phyloP scores from a whole-genome alignment of 2,329 filamentous ascomycete species.

The Cercospora sp. region DNA sequence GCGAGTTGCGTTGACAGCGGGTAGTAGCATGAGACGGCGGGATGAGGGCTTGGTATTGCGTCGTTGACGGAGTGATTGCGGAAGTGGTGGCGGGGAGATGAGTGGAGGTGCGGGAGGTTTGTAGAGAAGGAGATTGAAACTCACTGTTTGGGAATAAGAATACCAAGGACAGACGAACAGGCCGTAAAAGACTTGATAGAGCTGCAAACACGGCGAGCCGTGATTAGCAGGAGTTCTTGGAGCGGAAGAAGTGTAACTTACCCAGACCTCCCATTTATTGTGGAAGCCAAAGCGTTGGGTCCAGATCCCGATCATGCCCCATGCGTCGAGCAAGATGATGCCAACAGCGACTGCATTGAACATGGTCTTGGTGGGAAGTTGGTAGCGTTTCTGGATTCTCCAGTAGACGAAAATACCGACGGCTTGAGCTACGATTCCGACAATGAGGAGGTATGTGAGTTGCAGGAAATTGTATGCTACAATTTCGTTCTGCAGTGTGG shows the following conservation, averaged over 20 bases:
- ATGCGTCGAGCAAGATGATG: slow-evolving; percentile 61
- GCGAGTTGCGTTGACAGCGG: slow-evolving; percentile 14
- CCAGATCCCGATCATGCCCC: slow-evolving; percentile 62
- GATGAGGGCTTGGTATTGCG: too few species aligned
- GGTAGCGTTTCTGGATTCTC: slow-evolving; percentile 58
- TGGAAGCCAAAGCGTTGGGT: slow-evolving; percentile 47
- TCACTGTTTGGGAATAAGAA: slow-evolving; percentile 63
- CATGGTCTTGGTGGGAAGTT: slow-evolving; percentile 65
- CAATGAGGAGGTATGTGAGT: slow-evolving; percentile 65
- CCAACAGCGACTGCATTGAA: slow-evolving; percentile 63
- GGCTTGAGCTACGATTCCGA: slow-evolving; percentile 64
- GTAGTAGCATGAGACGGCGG: slow-evolving; percentile 7
- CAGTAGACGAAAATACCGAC: slow-evolving; percentile 63
- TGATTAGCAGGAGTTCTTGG: not conserved
- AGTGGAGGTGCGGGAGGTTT: not conserved
- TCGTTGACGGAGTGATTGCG: not conserved
- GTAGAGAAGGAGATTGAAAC: slow-evolving; percentile 4
- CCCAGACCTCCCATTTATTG: slow-evolving; percentile 28
- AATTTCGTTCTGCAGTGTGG: slow-evolving; percentile 64
- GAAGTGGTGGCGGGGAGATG: slow-evolving; percentile 7
- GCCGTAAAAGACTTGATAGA: slow-evolving; percentile 55
- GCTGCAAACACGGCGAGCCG: not conserved
- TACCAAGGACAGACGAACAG: slow-evolving; percentile 70
- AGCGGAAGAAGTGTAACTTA: not conserved
- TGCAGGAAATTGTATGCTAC: slow-evolving; percentile 65